A percentile compares a stretch with the other conserved stretches of the same genome.
phyloP scores from a whole-genome alignment of 2,329 filamentous ascomycete species.

The Lachnellula hyalina region DNA sequence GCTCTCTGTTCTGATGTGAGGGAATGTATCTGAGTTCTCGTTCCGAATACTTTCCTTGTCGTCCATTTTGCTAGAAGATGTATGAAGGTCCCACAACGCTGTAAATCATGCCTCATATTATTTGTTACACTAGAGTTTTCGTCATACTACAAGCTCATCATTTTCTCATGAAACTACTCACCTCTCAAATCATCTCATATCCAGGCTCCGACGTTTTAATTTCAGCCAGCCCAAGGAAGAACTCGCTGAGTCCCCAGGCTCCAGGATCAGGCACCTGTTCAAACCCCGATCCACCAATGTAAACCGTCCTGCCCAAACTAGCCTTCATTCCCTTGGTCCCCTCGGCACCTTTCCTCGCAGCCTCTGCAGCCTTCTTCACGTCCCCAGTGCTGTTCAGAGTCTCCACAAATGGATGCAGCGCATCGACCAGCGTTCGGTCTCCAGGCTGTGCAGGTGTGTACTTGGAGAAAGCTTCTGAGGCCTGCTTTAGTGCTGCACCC shows the following conservation, averaged over 20 bases:
- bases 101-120: no score
- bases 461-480: slow-evolving; percentile 63
- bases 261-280: slow-evolving; percentile 74
- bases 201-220: slow-evolving; percentile 27
- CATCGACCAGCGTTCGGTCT: slow-evolving; percentile 87
- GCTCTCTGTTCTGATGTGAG: no score
- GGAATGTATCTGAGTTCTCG: no score
- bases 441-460: slow-evolving; percentile 90
- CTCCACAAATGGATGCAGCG: slow-evolving; percentile 80
- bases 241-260: slow-evolving; percentile 67
- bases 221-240: slow-evolving; percentile 72
- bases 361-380: slow-evolving; percentile 67
- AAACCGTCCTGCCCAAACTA: slow-evolving; percentile 76
- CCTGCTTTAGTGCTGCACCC: slow-evolving; percentile 61
- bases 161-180: not conserved
- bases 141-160: not conserved
- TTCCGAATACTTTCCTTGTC: no score
- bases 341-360: slow-evolving; percentile 70
- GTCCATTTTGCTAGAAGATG: no score
- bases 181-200: slow-evolving; percentile 31
- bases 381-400: slow-evolving; percentile 60
- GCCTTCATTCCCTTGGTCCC: slow-evolving; percentile 90
- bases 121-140: not conserved
- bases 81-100: no score
- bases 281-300: slow-evolving; percentile 71